phyloP scores from a whole-genome alignment of 129 eudicot species.

The Arctium minus region DNA sequence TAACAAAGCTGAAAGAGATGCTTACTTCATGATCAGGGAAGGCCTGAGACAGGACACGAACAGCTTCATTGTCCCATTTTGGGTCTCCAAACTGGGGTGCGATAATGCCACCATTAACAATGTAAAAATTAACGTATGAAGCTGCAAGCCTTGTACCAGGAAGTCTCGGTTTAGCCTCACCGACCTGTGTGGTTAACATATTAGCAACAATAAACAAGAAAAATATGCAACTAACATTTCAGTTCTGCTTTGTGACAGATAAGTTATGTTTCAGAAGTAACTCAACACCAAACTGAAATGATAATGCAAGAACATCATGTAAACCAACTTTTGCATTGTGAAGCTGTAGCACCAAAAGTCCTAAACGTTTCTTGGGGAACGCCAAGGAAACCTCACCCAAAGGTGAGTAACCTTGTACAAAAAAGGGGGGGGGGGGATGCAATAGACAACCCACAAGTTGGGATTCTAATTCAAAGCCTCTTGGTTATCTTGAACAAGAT shows the following conservation, averaged over 20 bases:
- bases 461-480: no score
- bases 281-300: not conserved
- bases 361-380: not conserved
- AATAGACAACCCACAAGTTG: no score
- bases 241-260: not conserved
- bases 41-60: slow-evolving; percentile 57
- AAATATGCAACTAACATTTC: not conserved
- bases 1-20: not conserved
- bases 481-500: no score
- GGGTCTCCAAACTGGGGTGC: slow-evolving; percentile 92
- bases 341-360: not conserved
- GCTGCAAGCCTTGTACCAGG: slow-evolving; percentile 98
- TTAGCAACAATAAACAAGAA: not conserved
- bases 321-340: not conserved
- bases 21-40: slow-evolving; percentile 76
- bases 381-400: not conserved
- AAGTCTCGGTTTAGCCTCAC: slow-evolving; percentile 76
- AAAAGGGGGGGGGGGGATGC: no score
- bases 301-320: not conserved
- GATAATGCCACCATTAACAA: slow-evolving; percentile 85
- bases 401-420: no score
- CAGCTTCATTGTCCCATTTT: slow-evolving; percentile 90
- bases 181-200: slow-evolving; percentile 43
- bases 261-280: not conserved
- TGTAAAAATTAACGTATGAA: slow-evolving; percentile 88